A percentile compares a stretch with the other conserved stretches of the same genome.
These are phyloP conservation scores for Agapanthus africanus DNA, from an alignment of 106 monocot genomes.

Conservation along the genomic window DNA sequence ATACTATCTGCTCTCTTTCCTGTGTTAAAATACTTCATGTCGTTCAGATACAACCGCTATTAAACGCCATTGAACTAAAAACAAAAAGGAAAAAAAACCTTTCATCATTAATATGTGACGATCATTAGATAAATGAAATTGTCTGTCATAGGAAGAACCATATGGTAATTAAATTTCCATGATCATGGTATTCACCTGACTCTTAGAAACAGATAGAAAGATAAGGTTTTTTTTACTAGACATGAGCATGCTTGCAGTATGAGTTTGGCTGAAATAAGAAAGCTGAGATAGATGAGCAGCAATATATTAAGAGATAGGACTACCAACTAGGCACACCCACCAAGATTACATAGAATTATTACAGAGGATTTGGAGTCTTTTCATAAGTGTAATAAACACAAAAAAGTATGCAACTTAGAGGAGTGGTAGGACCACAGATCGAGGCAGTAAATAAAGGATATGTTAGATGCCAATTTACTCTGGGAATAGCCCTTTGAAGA, in stretches of 20 bases:
- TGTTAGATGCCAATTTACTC: not conserved
- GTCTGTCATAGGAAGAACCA: not conserved
- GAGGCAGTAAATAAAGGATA: not conserved
- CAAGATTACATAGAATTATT: not conserved
- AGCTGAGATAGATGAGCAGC: too few relatives aligned
- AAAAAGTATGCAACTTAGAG: not conserved
- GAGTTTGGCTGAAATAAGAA: too few relatives aligned
- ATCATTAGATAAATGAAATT: not conserved
- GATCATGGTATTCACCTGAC: too few relatives aligned
- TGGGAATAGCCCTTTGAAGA: not conserved
- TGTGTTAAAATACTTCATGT: not conserved
- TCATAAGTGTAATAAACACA: not conserved
- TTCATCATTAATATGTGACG: too few relatives aligned
- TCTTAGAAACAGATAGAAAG: too few relatives aligned
- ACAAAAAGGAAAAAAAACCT: too few relatives aligned
- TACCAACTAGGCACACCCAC: too few relatives aligned
- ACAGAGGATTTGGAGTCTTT: too few relatives aligned
- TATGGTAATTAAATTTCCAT: not conserved
- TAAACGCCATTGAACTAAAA: not conserved
- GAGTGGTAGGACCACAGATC: not conserved
- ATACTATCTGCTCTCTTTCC: not conserved
- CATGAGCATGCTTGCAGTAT: not conserved
- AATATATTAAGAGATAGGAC: too few relatives aligned
- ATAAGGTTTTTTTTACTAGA: too few relatives aligned
- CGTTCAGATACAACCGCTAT: not conserved